Percentiles rank a stretch among this genome's conserved stretches.
Evolutionary conservation across 2,329 filamentous ascomycete genomes (phyloP).

Genomic region (Xylaria sp.): DNA sequence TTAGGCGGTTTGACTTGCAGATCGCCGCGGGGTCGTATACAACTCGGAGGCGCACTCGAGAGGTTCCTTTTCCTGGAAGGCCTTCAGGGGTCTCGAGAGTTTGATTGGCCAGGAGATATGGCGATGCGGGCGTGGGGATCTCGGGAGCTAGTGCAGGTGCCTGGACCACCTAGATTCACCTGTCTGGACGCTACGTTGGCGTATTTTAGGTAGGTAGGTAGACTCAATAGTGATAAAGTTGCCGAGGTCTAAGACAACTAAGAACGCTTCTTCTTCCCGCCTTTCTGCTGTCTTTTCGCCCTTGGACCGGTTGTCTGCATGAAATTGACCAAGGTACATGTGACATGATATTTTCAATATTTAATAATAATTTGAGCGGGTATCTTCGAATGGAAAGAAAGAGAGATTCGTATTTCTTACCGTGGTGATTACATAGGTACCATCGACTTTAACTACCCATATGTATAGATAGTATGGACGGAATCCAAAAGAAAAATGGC

Average conservation of each 20-base stretch:
- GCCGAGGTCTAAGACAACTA: background rate
- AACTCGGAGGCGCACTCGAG: conserved; percentile 18
- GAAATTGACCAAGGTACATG: background rate
- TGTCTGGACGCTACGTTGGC: background rate
- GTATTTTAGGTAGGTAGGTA: background rate
- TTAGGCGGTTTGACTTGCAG: conserved; percentile 23
- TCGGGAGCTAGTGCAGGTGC: conserved; percentile 26
- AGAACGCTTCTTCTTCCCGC: background rate
- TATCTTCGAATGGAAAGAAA: background rate
- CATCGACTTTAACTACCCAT: background rate
- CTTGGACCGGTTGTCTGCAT: background rate
- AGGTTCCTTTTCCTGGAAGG: conserved; percentile 23
- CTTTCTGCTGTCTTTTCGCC: background rate
- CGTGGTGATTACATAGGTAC: background rate
- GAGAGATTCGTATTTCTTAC: background rate
- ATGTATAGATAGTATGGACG: background rate
- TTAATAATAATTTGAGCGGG: no score
- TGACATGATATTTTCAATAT: no score
- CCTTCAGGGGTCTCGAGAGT: conserved; percentile 17
- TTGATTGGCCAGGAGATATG: conserved; percentile 22
- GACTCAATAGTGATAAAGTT: background rate
- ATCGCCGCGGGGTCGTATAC: conserved; percentile 32
- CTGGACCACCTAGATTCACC: background rate
- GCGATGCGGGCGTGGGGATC: conserved; percentile 7
- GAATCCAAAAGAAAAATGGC: background rate